Percentiles rank a stretch among this genome's conserved stretches.
These are phyloP conservation scores for Ambrosiella cleistominuta DNA, from an alignment of 2,329 filamentous ascomycete genomes.

Conservation along the genomic window DNA sequence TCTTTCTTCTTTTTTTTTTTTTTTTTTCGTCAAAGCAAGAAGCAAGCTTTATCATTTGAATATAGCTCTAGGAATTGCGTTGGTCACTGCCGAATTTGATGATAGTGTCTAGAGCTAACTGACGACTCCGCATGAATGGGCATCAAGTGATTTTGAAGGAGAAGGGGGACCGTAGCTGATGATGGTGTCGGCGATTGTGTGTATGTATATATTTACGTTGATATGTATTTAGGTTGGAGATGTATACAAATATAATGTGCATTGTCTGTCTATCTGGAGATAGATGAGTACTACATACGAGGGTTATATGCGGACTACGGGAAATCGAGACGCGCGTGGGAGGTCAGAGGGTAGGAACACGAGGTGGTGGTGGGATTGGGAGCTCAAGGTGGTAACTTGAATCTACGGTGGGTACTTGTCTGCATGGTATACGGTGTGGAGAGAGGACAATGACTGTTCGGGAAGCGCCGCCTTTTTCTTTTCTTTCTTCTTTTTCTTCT, in stretches of 20 bases:
- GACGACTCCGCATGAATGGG: background rate
- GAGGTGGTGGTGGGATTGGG: background rate
- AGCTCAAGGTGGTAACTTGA: background rate
- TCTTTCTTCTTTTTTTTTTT: background rate
- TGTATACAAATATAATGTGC: too few species aligned
- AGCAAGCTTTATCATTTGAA: background rate
- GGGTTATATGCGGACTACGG: too few species aligned
- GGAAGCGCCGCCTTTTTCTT: background rate
- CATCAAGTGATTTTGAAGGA: background rate
- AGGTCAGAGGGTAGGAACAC: background rate
- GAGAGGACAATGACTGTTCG: background rate
- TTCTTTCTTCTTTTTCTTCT: too few species aligned
- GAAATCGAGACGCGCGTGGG: background rate
- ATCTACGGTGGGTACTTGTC: background rate
- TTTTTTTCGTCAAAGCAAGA: too few species aligned
- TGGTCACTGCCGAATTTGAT: background rate
- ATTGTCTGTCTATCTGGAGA: too few species aligned
- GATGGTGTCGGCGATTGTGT: background rate
- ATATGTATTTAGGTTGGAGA: too few species aligned
- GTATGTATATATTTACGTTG: too few species aligned
- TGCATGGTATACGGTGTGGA: background rate
- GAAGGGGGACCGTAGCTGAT: background rate
- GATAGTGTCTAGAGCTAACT: background rate
- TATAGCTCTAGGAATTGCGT: background rate
- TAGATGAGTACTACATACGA: too few species aligned